Percentiles rank a stretch among this genome's conserved stretches.
Conservation (phyloP, 192 early-diverging fungal species). For the Gaertneriomyces semiglobifer region DNA sequence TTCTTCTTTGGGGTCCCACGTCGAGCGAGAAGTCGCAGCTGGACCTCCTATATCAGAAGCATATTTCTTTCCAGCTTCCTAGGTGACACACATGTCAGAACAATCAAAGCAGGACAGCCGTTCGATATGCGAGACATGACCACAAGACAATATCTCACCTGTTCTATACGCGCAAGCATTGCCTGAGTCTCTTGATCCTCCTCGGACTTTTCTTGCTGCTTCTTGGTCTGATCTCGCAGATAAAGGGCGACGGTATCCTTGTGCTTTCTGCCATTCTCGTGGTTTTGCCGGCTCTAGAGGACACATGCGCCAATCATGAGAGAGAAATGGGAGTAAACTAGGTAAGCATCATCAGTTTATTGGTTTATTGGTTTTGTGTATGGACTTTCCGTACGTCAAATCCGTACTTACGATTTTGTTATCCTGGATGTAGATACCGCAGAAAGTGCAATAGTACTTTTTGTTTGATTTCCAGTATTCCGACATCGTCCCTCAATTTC, state of each 20-base stretch:
- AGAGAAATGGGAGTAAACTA: not conserved
- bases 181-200: conserved; percentile 54
- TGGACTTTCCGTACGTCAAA: not conserved
- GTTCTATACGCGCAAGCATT: conserved; percentile 25
- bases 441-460: conserved; percentile 84
- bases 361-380: not conserved
- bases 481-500: conserved; percentile 22
- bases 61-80: too few species aligned
- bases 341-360: not conserved
- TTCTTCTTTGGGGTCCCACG: too few species aligned
- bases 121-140: too few species aligned
- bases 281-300: conserved; percentile 56
- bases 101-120: too few species aligned
- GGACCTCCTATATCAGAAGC: too few species aligned
- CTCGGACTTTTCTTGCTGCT: conserved; percentile 53
- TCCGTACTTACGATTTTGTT: conserved; percentile 70
- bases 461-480: conserved; percentile 66
- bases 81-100: too few species aligned
- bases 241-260: conserved; percentile 79
- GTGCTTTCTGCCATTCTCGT: conserved; percentile 76
- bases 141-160: not conserved
- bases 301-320: not conserved
- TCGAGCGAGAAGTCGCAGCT: too few species aligned
- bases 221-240: conserved; percentile 63
- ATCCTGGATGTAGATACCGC: conserved; percentile 74